phyloP scores from a whole-genome alignment of 768 basidiomycete genomes.

The Candolleomyces aberdarensis region DNA sequence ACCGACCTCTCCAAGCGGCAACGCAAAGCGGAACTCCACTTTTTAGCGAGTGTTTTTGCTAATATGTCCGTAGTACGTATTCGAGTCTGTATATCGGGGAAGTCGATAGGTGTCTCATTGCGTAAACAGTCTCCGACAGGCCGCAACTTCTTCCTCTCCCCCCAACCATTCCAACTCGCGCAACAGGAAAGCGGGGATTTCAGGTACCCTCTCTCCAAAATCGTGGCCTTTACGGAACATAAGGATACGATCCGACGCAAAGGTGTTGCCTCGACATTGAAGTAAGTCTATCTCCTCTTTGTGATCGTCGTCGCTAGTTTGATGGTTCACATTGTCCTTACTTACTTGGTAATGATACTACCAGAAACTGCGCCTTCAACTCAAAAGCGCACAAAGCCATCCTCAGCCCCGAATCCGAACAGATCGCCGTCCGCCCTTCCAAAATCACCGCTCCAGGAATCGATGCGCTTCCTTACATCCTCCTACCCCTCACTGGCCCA shows the following conservation, averaged over 20 bases:
- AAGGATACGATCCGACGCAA: constrained; percentile 81
- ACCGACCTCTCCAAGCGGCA: constrained; percentile 44
- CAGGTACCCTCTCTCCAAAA: constrained; percentile 81
- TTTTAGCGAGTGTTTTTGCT: constrained; percentile 91
- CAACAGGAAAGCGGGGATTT: constrained; percentile 18
- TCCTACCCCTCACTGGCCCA: constrained; percentile 89
- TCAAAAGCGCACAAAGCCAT: constrained; percentile 66
- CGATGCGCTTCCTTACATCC: constrained; percentile 77
- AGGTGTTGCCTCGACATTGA: constrained; percentile 83
- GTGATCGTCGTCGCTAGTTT: background rate
- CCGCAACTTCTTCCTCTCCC: constrained; percentile 75
- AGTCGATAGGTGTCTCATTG: background rate
- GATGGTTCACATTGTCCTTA: background rate
- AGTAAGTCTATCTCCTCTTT: constrained; percentile 43
- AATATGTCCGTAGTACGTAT: constrained; percentile 76
- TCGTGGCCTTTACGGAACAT: constrained; percentile 89
- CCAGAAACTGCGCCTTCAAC: constrained; percentile 79
- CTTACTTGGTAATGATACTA: constrained; percentile 7
- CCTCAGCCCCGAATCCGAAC: constrained; percentile 59
- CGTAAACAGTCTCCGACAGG: constrained; percentile 63
- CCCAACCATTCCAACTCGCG: constrained; percentile 50
- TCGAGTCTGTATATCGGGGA: background rate
- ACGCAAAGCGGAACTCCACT: constrained; percentile 82
- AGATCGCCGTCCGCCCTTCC: constrained; percentile 57
- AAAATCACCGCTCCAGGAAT: constrained; percentile 66